Base-by-base conservation (phyloP, 2,329 filamentous ascomycete genomes). In the Pleoardoris graminearum region DNA sequence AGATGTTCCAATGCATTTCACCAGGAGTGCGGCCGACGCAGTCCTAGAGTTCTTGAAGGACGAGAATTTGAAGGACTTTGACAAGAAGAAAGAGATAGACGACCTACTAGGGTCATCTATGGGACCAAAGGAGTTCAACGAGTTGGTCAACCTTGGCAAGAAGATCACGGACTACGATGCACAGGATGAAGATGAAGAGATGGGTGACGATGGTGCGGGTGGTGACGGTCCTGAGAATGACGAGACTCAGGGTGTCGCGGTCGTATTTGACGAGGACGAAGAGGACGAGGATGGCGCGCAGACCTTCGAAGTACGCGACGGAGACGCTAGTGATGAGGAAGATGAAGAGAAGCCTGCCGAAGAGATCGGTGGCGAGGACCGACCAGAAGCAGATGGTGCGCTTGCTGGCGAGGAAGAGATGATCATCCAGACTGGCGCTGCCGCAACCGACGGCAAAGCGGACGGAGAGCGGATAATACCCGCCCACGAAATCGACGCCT, bases 121-220 rank as follows among this genome's bases (percentile, higher is more conserved):
- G 79, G 87, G 82, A 43, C 84, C 90, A 1, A 96, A 97, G 70
- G 88, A 96, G 72, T 99, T 97, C 78, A 97, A 97, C 70, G 93
- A 97, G 76, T 78, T 99, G 61, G 87, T 97, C 50, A 99, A 97
- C 69, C 79, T 99, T 37, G 91, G 92, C 59, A 99, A 99, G 79
- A 99, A 99, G 77, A 96, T 99, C 58, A 99, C 94, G 44, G 94
- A 99, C 73, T 99, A 97, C 74, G 90, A 97, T 74, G 90, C 90
- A 33, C 91, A 97, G 71, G 93, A 97, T 60, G 94, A 97, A 27
- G 92, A 97, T 58, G 93, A 96, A 60, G 67, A 68, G 37, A 89
- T 91, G 79, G 88, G 84, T 25, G 86, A 87, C 65, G 71, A 66
- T 23, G 87, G 84, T 52, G 82, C 85, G 23, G 84, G 61, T 32